These are phyloP conservation scores for Urochloa ruziziensis DNA, from an alignment of 176 grass and related monocot species.

Conservation along the genomic window DNA sequence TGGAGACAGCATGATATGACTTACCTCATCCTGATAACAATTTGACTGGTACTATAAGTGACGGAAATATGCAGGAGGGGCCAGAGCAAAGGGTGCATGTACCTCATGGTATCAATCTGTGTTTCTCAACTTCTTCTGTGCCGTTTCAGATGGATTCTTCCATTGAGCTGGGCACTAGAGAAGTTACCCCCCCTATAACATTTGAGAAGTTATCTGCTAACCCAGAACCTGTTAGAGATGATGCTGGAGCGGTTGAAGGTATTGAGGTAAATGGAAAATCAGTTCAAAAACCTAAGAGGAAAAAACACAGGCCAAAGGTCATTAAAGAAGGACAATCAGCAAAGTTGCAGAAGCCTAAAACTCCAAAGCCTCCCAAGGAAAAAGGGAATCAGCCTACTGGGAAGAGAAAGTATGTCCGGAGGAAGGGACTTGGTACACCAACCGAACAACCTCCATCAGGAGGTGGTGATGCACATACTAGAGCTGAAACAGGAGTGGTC, in stretches of 20 bases:
- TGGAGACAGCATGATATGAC: background rate
- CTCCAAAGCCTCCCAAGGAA: slow-evolving; percentile 40
- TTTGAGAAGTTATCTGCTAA: slow-evolving; percentile 16
- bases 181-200: slow-evolving; percentile 5
- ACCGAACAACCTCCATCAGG: slow-evolving; percentile 12
- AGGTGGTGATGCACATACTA: slow-evolving; percentile 6
- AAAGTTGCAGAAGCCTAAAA: slow-evolving; percentile 43
- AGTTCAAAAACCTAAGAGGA: slow-evolving; percentile 61
- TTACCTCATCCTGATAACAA: background rate
- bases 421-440: slow-evolving; percentile 38
- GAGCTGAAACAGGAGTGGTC: slow-evolving; percentile 28
- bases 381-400: slow-evolving; percentile 38
- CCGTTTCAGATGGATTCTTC: slow-evolving; percentile 18
- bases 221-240: slow-evolving; percentile 12
- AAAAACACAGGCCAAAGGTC: slow-evolving; percentile 87
- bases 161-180: background rate
- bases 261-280: slow-evolving; percentile 56
- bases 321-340: slow-evolving; percentile 52
- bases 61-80: slow-evolving; percentile 24
- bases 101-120: slow-evolving; percentile 25
- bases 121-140: slow-evolving; percentile 12
- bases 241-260: slow-evolving; percentile 27
- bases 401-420: slow-evolving; percentile 82
- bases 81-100: background rate
- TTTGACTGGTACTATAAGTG: background rate